phyloP scores from a whole-genome alignment of 805 yeast genomes.

The Wickerhamomyces bovis region DNA sequence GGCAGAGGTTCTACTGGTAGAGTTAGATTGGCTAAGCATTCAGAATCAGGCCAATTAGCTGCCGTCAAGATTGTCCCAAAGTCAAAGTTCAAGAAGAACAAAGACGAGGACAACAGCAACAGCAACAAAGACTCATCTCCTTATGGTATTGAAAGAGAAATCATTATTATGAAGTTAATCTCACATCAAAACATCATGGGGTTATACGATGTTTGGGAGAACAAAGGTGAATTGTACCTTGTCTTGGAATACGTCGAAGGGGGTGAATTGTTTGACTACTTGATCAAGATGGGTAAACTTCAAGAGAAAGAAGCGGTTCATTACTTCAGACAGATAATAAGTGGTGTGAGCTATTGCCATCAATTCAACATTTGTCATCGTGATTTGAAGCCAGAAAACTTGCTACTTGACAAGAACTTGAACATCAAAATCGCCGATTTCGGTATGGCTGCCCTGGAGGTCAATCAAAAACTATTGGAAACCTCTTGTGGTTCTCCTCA shows the following conservation, averaged over 20 bases:
- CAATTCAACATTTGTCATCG: conserved; percentile 85
- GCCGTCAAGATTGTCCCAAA: conserved; percentile 97
- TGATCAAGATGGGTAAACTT: conserved; percentile 82
- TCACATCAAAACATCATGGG: conserved; percentile 77
- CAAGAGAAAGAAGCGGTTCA: conserved; percentile 86
- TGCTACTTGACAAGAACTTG: conserved; percentile 71
- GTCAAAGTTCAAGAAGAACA: conserved; percentile 43
- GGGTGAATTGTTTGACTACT: conserved; percentile 90
- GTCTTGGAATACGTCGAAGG: conserved; percentile 96
- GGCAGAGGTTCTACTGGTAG: conserved; percentile 98
- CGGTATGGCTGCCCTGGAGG: conserved; percentile 98
- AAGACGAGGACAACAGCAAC: conserved; percentile 24
- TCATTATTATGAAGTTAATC: conserved; percentile 76
- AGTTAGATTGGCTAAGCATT: conserved; percentile 86
- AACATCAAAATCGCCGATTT: conserved; percentile 96
- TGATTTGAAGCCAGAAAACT: conserved; percentile 78
- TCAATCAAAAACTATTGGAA: conserved; percentile 73
- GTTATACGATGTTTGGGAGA: conserved; percentile 83
- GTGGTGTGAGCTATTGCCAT: conserved; percentile 80
- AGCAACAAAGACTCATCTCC: conserved; percentile 56
- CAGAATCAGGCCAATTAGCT: conserved; percentile 79
- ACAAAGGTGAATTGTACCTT: conserved; percentile 72
- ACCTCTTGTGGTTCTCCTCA: conserved; percentile 98
- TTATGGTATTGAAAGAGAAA: conserved; percentile 82
- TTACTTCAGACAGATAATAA: conserved; percentile 81